Conservation (phyloP, 2,329 filamentous ascomycete species). For the Paracorniculantispora psalliotae region DNA sequence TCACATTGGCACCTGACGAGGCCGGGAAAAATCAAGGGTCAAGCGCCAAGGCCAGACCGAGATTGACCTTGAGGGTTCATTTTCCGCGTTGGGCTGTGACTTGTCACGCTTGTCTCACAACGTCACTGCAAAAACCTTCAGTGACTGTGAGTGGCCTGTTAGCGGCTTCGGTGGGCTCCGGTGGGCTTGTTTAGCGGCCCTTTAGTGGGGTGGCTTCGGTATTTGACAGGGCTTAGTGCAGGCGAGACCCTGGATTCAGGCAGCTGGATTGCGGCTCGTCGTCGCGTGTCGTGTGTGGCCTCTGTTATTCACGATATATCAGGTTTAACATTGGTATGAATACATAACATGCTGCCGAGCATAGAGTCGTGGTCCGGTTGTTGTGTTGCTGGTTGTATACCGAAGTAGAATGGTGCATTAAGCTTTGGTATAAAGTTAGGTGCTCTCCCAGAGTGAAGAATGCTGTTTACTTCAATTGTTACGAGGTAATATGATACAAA, state of each 20-base stretch:
- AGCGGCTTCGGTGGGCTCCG: neutral
- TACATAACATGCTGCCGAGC: neutral
- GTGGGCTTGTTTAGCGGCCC: neutral
- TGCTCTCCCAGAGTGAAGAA: too few species aligned
- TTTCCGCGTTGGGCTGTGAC: neutral
- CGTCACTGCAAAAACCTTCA: too few species aligned
- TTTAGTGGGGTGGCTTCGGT: neutral
- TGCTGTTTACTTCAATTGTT: too few species aligned
- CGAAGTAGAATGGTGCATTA: too few species aligned
- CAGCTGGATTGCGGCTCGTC: neutral
- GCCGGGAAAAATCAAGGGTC: neutral
- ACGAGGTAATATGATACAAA: too few species aligned
- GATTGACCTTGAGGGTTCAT: slow-evolving; percentile 1
- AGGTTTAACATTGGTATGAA: too few species aligned
- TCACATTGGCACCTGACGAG: neutral
- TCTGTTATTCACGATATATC: neutral
- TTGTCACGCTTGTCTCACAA: too few species aligned
- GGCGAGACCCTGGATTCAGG: neutral
- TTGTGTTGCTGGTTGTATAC: too few species aligned
- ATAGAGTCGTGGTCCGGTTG: too few species aligned
- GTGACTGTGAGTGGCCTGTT: neutral
- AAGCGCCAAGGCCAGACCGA: neutral
- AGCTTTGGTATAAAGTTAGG: too few species aligned
- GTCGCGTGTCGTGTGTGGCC: neutral
- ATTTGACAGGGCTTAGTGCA: neutral